Evolutionary conservation across 2,329 filamentous ascomycete genomes (phyloP).

Genomic region (Colletotrichum graminicola): DNA sequence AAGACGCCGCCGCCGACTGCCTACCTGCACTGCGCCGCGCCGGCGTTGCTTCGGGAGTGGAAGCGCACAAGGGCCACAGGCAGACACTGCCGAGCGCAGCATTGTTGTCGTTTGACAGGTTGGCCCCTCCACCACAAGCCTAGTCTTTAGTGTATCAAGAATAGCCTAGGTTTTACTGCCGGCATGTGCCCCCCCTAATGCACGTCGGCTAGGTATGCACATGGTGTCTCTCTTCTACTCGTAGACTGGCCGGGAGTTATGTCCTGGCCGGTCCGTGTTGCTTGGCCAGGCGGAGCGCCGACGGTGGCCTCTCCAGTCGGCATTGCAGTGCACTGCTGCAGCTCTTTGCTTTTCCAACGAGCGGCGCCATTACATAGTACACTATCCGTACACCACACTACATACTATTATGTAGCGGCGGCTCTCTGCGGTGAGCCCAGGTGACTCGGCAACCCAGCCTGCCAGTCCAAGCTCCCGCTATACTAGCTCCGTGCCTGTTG

Average conservation of each 20-base stretch:
- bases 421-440: neutral
- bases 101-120: conserved; percentile 30
- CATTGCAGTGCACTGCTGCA: neutral
- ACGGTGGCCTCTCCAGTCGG: neutral
- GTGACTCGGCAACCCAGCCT: conserved; percentile 6
- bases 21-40: neutral
- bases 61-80: neutral
- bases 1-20: conserved; percentile 17
- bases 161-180: conserved; percentile 13
- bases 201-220: neutral
- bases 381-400: neutral
- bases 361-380: conserved; percentile 5
- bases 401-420: neutral
- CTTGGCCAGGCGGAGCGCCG: neutral
- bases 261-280: neutral
- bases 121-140: conserved; percentile 16
- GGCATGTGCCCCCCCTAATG: conserved; percentile 24
- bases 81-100: conserved; percentile 16
- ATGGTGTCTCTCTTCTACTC: neutral
- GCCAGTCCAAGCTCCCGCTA: neutral
- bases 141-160: no score
- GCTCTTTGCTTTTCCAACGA: conserved; percentile 1
- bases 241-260: neutral
- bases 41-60: conserved; percentile 10
- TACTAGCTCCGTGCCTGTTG: neutral